Conservation (phyloP, 441 rosid species). For the Metrosideros polymorpha region DNA sequence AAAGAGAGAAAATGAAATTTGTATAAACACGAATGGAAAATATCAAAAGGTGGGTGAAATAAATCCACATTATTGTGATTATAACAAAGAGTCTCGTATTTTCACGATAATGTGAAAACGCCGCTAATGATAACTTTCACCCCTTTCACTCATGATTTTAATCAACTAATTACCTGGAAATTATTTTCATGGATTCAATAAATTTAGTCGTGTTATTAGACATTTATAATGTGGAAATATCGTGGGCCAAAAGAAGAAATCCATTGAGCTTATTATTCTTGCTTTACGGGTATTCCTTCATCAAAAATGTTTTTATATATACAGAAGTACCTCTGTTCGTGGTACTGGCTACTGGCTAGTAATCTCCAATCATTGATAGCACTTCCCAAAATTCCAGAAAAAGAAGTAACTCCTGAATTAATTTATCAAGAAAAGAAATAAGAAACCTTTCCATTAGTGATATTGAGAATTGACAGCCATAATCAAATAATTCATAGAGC, state of each 20-base stretch:
- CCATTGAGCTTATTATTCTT: neutral
- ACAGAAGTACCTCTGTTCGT: neutral
- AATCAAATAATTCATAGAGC: neutral
- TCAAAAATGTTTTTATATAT: neutral
- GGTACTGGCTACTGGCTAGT: neutral
- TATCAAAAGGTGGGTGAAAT: neutral
- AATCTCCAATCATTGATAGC: neutral
- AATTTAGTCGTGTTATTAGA: neutral
- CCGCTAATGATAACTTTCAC: neutral
- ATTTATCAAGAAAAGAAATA: neutral
- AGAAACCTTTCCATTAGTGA: neutral
- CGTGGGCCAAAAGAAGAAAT: neutral
- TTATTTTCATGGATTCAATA: too few species aligned
- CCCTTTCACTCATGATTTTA: neutral
- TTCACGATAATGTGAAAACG: neutral
- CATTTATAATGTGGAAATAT: neutral
- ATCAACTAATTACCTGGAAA: too few species aligned
- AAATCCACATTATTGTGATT: neutral
- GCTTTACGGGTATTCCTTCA: neutral
- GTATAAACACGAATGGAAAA: too few species aligned
- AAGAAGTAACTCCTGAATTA: neutral
- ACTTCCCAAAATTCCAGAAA: neutral
- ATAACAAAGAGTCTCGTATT: neutral
- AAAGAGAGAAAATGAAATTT: neutral
- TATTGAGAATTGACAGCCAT: neutral